Evolutionary conservation across 345 rosid species (phyloP).

Genomic region (Rhodomyrtus tomentosa): DNA sequence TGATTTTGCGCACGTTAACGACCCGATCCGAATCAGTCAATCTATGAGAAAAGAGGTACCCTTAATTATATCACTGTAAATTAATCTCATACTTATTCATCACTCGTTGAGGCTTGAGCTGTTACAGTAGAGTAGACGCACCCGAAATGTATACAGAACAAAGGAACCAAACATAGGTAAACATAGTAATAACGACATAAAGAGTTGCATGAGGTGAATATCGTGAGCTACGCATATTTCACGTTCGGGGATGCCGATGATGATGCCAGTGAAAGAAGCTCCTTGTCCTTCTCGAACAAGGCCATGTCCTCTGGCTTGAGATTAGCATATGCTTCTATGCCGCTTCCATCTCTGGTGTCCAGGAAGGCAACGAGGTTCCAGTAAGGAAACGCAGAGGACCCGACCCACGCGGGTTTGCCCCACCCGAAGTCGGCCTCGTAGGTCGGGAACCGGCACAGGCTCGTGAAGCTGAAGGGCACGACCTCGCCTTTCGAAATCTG

Average conservation of each 20-base stretch:
- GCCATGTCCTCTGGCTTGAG: slow-evolving; percentile 15
- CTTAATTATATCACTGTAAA: not conserved
- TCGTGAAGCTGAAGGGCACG: slow-evolving; percentile 12
- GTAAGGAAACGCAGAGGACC: not conserved
- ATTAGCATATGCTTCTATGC: slow-evolving; percentile 23
- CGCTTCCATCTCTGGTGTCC: slow-evolving; percentile 4
- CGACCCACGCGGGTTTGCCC: slow-evolving; percentile 26
- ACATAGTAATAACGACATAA: not conserved
- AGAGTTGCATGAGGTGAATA: not conserved
- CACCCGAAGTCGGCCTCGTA: slow-evolving; percentile 29
- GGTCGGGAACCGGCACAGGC: slow-evolving; percentile 20
- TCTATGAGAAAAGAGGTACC: not conserved
- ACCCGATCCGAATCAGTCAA: not conserved
- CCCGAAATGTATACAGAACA: not conserved
- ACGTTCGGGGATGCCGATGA: not conserved
- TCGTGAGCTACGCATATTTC: not conserved
- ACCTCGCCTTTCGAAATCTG: not conserved
- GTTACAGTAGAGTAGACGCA: not conserved
- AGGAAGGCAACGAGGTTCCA: slow-evolving; percentile 7
- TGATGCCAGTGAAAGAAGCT: not conserved
- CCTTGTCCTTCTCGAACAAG: slow-evolving; percentile 1
- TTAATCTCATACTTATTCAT: not conserved
- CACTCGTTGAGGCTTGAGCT: not conserved
- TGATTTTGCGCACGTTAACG: not conserved
- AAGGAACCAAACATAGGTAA: not conserved